Base-by-base conservation (phyloP, 2,329 filamentous ascomycete genomes). In the Claviceps purpurea region DNA sequence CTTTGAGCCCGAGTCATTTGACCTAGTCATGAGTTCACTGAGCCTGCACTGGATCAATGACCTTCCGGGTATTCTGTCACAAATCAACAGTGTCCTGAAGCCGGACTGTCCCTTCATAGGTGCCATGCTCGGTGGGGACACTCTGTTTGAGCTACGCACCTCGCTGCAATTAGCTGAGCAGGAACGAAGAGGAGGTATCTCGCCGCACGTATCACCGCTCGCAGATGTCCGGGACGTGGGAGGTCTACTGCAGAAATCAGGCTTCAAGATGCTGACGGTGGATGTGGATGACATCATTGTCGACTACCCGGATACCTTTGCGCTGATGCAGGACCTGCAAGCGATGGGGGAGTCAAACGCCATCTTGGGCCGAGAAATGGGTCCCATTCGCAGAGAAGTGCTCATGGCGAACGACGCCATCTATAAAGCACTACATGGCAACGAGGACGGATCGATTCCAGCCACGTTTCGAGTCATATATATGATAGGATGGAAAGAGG, bases 11-110 rank as follows among this genome's bases (percentile, higher is more conserved):
- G 78, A 82, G 57, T 81, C 84, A 3, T 97, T 96, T 66, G 90
- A 97, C 65, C 81, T 95, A 5, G 87, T 96, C 11, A 73, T 98
- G 56, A 95, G 88, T 64, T 95, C 86, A 52, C 72, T 95, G 54
- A 90, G 86, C 53, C 74, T 98, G 65, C 93, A 98, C 69, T 98
- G 93, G 93, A 86, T 96, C 74, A 98, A 98, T 66, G 89, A 98
- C 66, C 79, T 98, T 5, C 93, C 93, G 0, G 87, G 85, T 1
- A 73, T 94, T 11, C 76, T 98, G 2, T 75, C 82, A 1, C 88
- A 95, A 64, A 85, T 96, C 64, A 95, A 95, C 72, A 78, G 79
- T 57, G 73, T 94, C 38, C 77, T 98, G 26, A 95, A 94, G 68
- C 89, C 91, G 0, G 93, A 98, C 66, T 78, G 79, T 52, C 89